phyloP scores from a whole-genome alignment of 208 protist genomes.

The Acanthamoeba royreba region DNA sequence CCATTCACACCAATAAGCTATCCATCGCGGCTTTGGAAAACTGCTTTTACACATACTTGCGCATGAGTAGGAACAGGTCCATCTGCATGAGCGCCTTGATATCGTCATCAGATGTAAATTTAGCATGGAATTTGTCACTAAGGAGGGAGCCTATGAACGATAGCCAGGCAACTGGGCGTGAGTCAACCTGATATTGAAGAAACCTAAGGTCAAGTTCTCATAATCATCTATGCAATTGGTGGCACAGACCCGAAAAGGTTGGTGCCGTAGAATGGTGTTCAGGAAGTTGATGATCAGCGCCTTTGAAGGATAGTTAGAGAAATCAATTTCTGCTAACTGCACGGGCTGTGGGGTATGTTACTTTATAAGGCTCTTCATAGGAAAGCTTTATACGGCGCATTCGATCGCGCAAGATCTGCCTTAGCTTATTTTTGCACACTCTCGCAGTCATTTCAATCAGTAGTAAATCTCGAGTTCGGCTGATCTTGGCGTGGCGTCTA shows the following conservation, averaged over 20 bases:
- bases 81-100: neutral
- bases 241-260: neutral
- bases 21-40: neutral
- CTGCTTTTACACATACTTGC: neutral
- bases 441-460: slow-evolving; percentile 25
- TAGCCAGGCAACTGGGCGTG: slow-evolving; percentile 12
- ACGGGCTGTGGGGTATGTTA: neutral
- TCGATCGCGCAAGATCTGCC: slow-evolving; percentile 6
- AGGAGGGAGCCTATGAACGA: neutral
- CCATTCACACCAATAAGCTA: neutral
- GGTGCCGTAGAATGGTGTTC: slow-evolving; percentile 37
- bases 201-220: neutral
- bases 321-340: neutral
- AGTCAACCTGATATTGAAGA: neutral
- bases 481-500: neutral
- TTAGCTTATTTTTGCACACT: slow-evolving; percentile 37
- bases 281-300: slow-evolving; percentile 44
- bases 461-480: neutral
- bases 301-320: neutral
- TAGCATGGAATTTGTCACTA: neutral
- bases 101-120: neutral
- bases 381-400: slow-evolving; percentile 31
- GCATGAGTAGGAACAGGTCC: neutral
- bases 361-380: slow-evolving; percentile 44
- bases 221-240: neutral